Conservation (phyloP, 371 early-diverging fungal species). For the Choanephora cucurbitarum region DNA sequence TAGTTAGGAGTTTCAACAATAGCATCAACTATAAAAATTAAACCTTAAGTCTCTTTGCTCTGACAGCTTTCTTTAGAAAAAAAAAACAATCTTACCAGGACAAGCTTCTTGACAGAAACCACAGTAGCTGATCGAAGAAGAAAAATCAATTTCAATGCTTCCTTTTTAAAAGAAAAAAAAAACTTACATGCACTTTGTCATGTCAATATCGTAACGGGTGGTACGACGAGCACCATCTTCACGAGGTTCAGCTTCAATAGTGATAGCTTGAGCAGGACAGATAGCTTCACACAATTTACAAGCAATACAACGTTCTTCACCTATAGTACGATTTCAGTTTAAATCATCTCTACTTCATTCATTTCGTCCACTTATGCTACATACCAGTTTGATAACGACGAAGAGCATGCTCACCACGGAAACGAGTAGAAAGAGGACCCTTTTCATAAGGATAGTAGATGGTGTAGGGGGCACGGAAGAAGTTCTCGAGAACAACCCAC, state of each 20-base stretch:
- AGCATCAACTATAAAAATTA: slow-evolving; percentile 76
- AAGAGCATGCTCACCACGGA: slow-evolving; percentile 97
- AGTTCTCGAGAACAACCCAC: slow-evolving; percentile 91
- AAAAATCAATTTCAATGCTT: slow-evolving; percentile 39
- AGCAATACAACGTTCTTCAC: slow-evolving; percentile 98
- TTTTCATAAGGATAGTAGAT: slow-evolving; percentile 97
- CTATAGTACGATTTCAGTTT: slow-evolving; percentile 38
- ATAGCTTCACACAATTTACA: slow-evolving; percentile 98
- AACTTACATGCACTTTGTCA: slow-evolving; percentile 92
- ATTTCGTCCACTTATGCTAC: not conserved
- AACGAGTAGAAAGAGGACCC: slow-evolving; percentile 90
- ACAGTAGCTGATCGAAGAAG: slow-evolving; percentile 72
- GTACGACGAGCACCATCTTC: slow-evolving; percentile 96
- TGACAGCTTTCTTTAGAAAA: not conserved
- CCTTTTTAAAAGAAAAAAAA: slow-evolving; percentile 30
- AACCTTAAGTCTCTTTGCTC: too few species aligned
- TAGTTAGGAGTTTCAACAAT: slow-evolving; percentile 98
- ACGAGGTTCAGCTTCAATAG: slow-evolving; percentile 98
- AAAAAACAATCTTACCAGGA: slow-evolving; percentile 39
- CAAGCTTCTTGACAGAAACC: slow-evolving; percentile 93
- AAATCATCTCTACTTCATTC: slow-evolving; percentile 2
- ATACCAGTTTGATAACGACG: slow-evolving; percentile 94
- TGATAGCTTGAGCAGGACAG: slow-evolving; percentile 98
- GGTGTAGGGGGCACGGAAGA: slow-evolving; percentile 96
- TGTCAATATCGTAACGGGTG: slow-evolving; percentile 98